A percentile compares a stretch with the other conserved stretches of the same genome.
Conservation (phyloP, 2,329 filamentous ascomycete species). For the Neofusicoccum sp. region DNA sequence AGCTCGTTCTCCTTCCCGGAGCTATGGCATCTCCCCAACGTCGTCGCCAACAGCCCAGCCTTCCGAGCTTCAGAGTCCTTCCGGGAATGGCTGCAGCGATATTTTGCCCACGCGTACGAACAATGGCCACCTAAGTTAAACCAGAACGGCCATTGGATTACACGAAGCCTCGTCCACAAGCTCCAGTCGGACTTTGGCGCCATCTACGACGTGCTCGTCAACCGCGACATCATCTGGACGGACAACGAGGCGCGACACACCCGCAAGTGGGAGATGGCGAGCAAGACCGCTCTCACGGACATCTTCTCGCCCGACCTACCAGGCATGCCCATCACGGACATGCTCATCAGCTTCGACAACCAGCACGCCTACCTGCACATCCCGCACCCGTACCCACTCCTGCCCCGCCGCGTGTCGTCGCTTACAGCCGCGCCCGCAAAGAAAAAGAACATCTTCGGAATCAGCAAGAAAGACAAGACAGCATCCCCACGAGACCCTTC, state of each 20-base stretch:
- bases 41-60: conserved; percentile 45
- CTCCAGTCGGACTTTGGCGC: conserved; percentile 69
- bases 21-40: conserved; percentile 54
- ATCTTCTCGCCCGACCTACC: conserved; percentile 46
- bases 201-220: conserved; percentile 71
- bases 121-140: conserved; percentile 61
- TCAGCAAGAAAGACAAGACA: conserved; percentile 40
- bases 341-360: conserved; percentile 67
- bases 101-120: conserved; percentile 61
- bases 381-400: conserved; percentile 65
- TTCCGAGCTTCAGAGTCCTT: conserved; percentile 62
- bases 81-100: conserved; percentile 60
- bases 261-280: conserved; percentile 66
- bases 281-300: conserved; percentile 28
- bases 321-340: conserved; percentile 66
- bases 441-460: conserved; percentile 40
- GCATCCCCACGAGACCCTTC: conserved; percentile 40
- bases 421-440: conserved; percentile 29
- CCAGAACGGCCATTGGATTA: conserved; percentile 56
- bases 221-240: conserved; percentile 68
- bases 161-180: conserved; percentile 57
- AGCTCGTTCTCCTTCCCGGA: conserved; percentile 62
- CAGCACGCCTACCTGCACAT: conserved; percentile 55
- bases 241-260: conserved; percentile 62
- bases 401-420: conserved; percentile 50